Conservation (phyloP, 2,329 filamentous ascomycete genomes). For the Fusarium sp. region DNA sequence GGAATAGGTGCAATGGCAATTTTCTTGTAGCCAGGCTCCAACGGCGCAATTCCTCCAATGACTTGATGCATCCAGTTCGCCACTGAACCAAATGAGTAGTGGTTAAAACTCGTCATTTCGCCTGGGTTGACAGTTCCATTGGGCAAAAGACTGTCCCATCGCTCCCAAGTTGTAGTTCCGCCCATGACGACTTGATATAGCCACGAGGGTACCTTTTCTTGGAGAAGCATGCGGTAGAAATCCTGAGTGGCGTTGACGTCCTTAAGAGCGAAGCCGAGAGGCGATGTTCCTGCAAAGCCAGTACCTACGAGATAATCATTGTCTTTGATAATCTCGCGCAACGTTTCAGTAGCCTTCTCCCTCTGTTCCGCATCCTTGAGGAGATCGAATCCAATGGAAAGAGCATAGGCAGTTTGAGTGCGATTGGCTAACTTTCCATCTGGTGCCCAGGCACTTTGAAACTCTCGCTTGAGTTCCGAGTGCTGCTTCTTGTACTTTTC, state of each 20-base stretch:
- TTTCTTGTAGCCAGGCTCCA: slow-evolving; percentile 59
- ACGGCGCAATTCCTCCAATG: slow-evolving; percentile 59
- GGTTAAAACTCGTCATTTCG: slow-evolving; percentile 66
- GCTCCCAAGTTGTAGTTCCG: slow-evolving; percentile 66
- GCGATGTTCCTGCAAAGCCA: slow-evolving; percentile 52
- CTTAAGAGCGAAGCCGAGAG: slow-evolving; percentile 7
- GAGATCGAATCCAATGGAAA: slow-evolving; percentile 58
- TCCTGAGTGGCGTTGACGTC: slow-evolving; percentile 50
- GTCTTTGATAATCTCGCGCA: slow-evolving; percentile 53
- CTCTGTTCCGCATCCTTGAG: slow-evolving; percentile 44
- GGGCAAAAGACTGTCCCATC: slow-evolving; percentile 64
- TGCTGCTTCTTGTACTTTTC: slow-evolving; percentile 43
- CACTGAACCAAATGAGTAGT: slow-evolving; percentile 66
- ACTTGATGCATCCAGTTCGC: slow-evolving; percentile 63
- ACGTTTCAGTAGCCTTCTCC: slow-evolving; percentile 43
- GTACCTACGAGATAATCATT: slow-evolving; percentile 58
- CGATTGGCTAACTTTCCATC: slow-evolving; percentile 53
- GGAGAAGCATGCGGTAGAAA: slow-evolving; percentile 65
- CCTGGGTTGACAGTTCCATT: slow-evolving; percentile 62
- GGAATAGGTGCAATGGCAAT: slow-evolving; percentile 55
- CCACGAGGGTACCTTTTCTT: slow-evolving; percentile 63
- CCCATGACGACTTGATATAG: slow-evolving; percentile 63
- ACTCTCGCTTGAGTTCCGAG: slow-evolving; percentile 45
- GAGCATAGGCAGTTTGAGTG: slow-evolving; percentile 59
- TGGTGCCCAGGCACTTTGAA: slow-evolving; percentile 53